phyloP scores from a whole-genome alignment of 805 yeast species.

The Yamadazyma insecticola region DNA sequence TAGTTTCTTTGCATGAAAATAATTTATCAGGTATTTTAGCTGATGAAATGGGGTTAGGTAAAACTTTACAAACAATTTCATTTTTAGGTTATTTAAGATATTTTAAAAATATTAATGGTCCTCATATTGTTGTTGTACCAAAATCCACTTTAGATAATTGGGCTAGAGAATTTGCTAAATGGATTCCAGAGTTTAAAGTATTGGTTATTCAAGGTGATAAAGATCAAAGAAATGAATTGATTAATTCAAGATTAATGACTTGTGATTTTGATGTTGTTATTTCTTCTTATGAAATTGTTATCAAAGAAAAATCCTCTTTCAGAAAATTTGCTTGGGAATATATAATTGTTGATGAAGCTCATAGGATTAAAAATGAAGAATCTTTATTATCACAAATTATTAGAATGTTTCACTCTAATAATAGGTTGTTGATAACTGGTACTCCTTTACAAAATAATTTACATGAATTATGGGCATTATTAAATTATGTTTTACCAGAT shows the following conservation, averaged over 20 bases:
- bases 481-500: conserved; percentile 74
- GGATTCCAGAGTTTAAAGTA: conserved; percentile 78
- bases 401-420: conserved; percentile 64
- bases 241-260: conserved; percentile 44
- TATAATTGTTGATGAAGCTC: conserved; percentile 78
- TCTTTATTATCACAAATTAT: conserved; percentile 68
- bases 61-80: conserved; percentile 75
- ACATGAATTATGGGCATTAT: conserved; percentile 77
- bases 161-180: conserved; percentile 68
- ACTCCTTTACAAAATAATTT: conserved; percentile 78
- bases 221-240: conserved; percentile 54
- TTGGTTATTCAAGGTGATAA: conserved; percentile 73
- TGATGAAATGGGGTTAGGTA: conserved; percentile 85
- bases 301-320: conserved; percentile 65
- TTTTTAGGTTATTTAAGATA: conserved; percentile 69
- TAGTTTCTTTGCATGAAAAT: conserved; percentile 62
- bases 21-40: conserved; percentile 73
- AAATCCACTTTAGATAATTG: conserved; percentile 79
- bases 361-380: conserved; percentile 75
- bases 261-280: conserved; percentile 71
- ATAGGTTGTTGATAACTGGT: conserved; percentile 72
- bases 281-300: conserved; percentile 73
- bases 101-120: conserved; percentile 57
- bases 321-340: conserved; percentile 72
- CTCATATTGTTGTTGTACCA: conserved; percentile 73